Evolutionary conservation across 192 early-diverging fungal species (phyloP).

Genomic region (Entomortierella beljakovae): DNA sequence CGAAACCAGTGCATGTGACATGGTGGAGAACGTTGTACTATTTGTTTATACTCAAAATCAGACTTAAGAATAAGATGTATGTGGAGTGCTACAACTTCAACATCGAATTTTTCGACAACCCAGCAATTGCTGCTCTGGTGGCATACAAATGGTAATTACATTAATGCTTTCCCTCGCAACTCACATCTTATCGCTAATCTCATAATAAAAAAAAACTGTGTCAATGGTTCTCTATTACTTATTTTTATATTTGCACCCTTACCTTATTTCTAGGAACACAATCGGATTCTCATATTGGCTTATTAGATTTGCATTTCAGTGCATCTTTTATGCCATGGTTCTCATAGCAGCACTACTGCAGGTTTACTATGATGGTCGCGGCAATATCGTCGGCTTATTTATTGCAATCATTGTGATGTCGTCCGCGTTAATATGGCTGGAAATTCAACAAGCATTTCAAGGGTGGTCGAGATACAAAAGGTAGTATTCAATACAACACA

Average conservation of each 20-base stretch:
- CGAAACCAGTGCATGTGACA: too few relatives aligned
- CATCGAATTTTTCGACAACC: slow-evolving; percentile 30
- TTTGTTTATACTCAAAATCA: slow-evolving; percentile 12
- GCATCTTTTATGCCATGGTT: neutral
- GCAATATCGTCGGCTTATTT: slow-evolving; percentile 6
- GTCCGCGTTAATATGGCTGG: slow-evolving; percentile 11
- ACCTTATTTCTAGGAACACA: slow-evolving; percentile 18
- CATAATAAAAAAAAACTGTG: neutral
- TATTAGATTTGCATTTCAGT: slow-evolving; percentile 24
- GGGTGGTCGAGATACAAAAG: too few relatives aligned
- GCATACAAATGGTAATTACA: slow-evolving; percentile 24
- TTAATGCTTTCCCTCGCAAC: too few relatives aligned
- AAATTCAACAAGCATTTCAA: slow-evolving; percentile 18
- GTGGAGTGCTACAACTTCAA: slow-evolving; percentile 18
- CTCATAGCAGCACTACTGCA: neutral
- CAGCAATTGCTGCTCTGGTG: slow-evolving; percentile 17
- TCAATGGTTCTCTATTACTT: neutral
- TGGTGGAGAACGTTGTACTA: slow-evolving; percentile 1
- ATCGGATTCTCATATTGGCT: slow-evolving; percentile 32
- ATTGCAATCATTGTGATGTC: slow-evolving; percentile 18
- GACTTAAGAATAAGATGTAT: neutral
- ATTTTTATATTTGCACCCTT: neutral
- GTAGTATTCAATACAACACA: too few relatives aligned
- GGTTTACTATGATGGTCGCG: neutral
- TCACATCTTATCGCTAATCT: too few relatives aligned